Evolutionary conservation across 1,284 basidiomycete species (phyloP).

Genomic region (Trichosporon sp.): DNA sequence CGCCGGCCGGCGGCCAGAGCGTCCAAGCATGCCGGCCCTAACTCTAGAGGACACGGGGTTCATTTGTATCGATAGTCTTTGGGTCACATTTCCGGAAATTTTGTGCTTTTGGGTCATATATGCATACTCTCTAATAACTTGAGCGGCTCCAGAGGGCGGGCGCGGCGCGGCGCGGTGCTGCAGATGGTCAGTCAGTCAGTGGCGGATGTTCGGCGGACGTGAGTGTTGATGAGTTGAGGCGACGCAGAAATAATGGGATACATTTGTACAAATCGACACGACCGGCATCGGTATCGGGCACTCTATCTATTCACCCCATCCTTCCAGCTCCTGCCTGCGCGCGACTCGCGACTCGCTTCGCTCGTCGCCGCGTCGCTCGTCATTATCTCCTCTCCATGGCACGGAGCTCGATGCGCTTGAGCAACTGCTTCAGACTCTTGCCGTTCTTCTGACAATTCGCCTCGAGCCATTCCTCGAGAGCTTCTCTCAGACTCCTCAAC

Average conservation of each 20-base stretch:
- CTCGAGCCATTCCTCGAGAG: constrained; percentile 86
- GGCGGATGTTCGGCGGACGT: no score
- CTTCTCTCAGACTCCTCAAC: constrained; percentile 66
- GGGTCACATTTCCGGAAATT: not conserved
- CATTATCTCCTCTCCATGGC: constrained; percentile 36
- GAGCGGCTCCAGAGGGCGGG: not conserved
- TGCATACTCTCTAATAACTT: not conserved
- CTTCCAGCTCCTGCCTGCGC: not conserved
- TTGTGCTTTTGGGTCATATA: not conserved
- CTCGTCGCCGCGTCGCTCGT: not conserved
- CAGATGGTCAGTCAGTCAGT: no score
- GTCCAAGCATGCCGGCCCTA: no score
- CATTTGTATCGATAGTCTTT: constrained; percentile 1
- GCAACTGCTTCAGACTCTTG: constrained; percentile 77
- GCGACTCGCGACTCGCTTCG: not conserved
- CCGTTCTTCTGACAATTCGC: constrained; percentile 77
- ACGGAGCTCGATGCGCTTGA: constrained; percentile 58
- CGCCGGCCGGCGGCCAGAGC: not conserved
- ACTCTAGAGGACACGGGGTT: not conserved
- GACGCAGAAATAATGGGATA: no score
- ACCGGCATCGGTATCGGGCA: no score
- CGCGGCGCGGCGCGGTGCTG: no score
- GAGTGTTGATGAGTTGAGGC: no score
- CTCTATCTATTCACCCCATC: not conserved
- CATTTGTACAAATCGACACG: no score